Base-by-base conservation (phyloP, 2,329 filamentous ascomycete genomes). In the Aspergillus hortae region DNA sequence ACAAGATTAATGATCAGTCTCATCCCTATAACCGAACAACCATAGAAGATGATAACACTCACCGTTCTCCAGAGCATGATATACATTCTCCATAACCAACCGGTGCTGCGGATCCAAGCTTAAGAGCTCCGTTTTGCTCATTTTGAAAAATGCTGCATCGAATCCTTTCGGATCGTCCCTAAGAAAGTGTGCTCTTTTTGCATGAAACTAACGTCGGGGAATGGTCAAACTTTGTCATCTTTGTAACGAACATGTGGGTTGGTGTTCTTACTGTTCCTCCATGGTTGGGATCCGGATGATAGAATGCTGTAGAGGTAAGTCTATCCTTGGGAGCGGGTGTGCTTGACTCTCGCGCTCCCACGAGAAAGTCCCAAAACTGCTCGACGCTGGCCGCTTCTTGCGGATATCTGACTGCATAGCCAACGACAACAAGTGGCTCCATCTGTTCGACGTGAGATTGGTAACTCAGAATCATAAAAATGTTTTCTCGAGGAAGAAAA, bases 31-130 rank as follows among this genome's bases (percentile, higher is more conserved):
- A 23, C 23, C 23, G 23, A 23, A 6, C 23, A 23, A 23, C 23
- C 23, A 23, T 23, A 23, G 30, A 12, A 21, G n/a, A 40, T 35
- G 25, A 15, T 3, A 4, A 41, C 10, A 35, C 38, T 5, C 41
- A 27, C 58, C 61, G 51, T 66, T 64, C 41, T 72, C 68, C 7
- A 73, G 49, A 9, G 62, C 64, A 43, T 72, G 69, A 36, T 63
- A 65, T 0, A 63, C 60, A 48, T 67, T 66, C 44, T 72, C 70
- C 42, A 73, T 55, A 2, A 70, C 49, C 30, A 66, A 48, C 1
- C 67, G 57, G 43, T 71, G 68, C 47, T 70, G 68, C 0, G 69
- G 69, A 40, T 72, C 69, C 14, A 66, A 27, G 3, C 53, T 57
- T 36, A 60, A 49, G 5, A 64, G 53, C 45, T 72, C 69, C 4